These are phyloP conservation scores for Aspergillus incahuasiensis DNA, from an alignment of 495 filamentous ascomycete species.

Conservation along the genomic window DNA sequence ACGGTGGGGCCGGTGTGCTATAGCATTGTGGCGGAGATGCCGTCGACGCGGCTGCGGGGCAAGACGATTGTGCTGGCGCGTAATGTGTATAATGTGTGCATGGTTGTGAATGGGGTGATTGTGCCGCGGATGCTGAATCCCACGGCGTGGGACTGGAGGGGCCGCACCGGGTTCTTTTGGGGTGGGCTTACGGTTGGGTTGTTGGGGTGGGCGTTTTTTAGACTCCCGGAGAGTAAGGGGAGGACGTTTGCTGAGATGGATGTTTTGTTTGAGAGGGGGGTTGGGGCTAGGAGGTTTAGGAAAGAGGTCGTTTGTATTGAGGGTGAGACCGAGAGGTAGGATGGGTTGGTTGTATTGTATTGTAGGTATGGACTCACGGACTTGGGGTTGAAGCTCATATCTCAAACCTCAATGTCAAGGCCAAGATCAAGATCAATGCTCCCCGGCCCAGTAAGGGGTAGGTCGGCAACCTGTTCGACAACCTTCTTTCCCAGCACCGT, in stretches of 20 bases:
- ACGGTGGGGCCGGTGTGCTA: slow-evolving; percentile 11
- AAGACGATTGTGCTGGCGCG: slow-evolving; percentile 7
- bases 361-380: neutral
- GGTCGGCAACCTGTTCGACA: neutral
- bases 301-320: neutral
- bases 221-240: slow-evolving; percentile 4
- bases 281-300: neutral
- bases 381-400: too few relatives aligned
- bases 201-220: slow-evolving; percentile 1
- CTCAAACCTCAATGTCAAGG: too few relatives aligned
- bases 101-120: slow-evolving; percentile 14
- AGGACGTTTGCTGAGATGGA: slow-evolving; percentile 12
- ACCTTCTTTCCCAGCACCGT: slow-evolving; percentile 18
- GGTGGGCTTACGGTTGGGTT: neutral
- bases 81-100: slow-evolving; percentile 10
- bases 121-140: slow-evolving; percentile 13
- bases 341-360: too few relatives aligned
- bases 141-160: slow-evolving; percentile 10
- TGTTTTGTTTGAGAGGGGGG: slow-evolving; percentile 7
- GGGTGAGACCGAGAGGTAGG: too few relatives aligned
- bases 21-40: slow-evolving; percentile 3
- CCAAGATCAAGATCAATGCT: neutral
- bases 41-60: slow-evolving; percentile 7
- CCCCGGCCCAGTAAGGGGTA: neutral
- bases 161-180: slow-evolving; percentile 10